Evolutionary conservation across 805 yeast species (phyloP), one percentile per base, ranked within the genome.

Genomic region (Candida khao-thaluensis): DNA sequence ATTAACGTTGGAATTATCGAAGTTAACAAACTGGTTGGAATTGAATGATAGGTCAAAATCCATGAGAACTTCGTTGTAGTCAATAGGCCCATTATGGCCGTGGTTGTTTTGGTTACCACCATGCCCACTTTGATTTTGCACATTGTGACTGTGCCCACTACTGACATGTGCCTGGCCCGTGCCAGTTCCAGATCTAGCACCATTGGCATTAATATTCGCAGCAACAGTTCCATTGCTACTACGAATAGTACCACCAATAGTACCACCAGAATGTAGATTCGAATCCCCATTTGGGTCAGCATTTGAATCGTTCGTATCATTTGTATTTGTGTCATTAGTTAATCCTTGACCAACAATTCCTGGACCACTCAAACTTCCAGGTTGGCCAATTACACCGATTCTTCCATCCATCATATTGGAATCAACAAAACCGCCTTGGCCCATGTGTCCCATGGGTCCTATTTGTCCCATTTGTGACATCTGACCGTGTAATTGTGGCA

Each of bases 1-100:
- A 22, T 40, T 43, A 2, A 43, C 9, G 16, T 24, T 28, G 4
- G 30, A 28, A 29, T 35, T 41, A 33, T 41, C 47, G 23, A 40
- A 41, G 16, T 33, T 42, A 6, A 38, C 37, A 35, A 43, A 43
- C 27, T 40, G 50, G 12, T 38, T 40, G 9, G 47, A 38, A 21
- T 35, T 43, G 27, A 46, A 43, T 5, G 43, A 29, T 3, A 37
- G 5, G 12, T 47, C 50, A 17, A 42, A 43, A 17, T 47, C 47
- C 30, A 37, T 31, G 14, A 39, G n/a, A 5, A 22, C 25, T 11
- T 40, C 31, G 12, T 30, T 11, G 14, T 35, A n/a, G 10, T 25
- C 28, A 25, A 25, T 22, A n/a, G n/a, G n/a, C n/a, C n/a, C n/a
- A n/a, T n/a, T n/a, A n/a, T n/a, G n/a, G n/a, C n/a, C n/a, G n/a